Base-by-base conservation (phyloP, 2,329 filamentous ascomycete species). In the Calonectria hawksworthii region DNA sequence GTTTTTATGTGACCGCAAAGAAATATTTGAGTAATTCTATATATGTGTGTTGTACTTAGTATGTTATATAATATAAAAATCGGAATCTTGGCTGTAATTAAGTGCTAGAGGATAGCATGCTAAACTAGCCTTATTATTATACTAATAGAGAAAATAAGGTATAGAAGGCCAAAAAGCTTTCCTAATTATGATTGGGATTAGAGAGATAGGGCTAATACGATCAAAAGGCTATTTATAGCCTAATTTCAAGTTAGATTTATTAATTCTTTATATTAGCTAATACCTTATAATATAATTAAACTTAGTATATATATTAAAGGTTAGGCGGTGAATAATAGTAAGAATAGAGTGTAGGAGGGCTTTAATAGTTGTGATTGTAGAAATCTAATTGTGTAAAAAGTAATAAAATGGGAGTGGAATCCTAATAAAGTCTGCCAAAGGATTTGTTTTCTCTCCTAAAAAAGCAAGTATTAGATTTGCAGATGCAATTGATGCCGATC, bases 381-480 rank as follows among this genome's bases (percentile, higher is more conserved):
- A n/a, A 32, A 68, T 68, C 50, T 6, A 68, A 23, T 11, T 2
- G 32, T 68, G 9, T 26, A 32, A 3, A 44, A 68, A 68, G 54
- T 68, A 68, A 47, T 68, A 68, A n/a, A n/a, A 56, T 50, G 47
- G 1, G 11, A 68, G 47, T 1, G 47, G 34, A 44, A 68, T 56
- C 32, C 54, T 4, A 18, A 47, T 11, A 44, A 68, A 47, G 32
- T 68, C 34, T 9, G n/a, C 65, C 3, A 68, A 32, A 41, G 50
- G 50, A 44, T 68, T 68, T 28, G 32, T 68, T 68, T 34, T 68
- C 21, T 50, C 32, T 4, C 50, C 65, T 11, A 68, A 11, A 56
- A 68, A 68, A n/a, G 56, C 3, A 44, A 68, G 50, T n/a, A 68
- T 68, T 1, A 68, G 50, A 34, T 68, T 68, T 3, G 23, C 23